Base-by-base conservation (phyloP, 352 stramenopile genomes). In the Phytophthora sojae region DNA sequence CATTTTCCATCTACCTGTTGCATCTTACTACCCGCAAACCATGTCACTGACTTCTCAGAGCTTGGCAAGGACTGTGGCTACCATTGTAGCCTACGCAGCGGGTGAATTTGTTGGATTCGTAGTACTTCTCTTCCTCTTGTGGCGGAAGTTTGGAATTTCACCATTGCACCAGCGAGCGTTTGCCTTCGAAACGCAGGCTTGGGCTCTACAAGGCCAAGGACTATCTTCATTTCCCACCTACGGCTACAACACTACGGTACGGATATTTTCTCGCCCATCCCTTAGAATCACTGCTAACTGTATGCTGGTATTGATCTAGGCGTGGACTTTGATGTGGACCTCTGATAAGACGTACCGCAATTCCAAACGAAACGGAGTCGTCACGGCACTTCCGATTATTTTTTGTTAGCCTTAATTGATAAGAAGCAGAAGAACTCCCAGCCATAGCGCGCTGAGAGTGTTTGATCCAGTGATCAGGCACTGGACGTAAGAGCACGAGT, bases 201-300 rank as follows among this genome's bases (percentile, higher is more conserved):
- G 23, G 4, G 25, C 49, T 17, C 25, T 55, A 5, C 49, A 35
- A 25, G 49, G 49, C 5, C 49, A 37, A 37, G 49, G 21, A 55
- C 49, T 3, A 55, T 55, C 3, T 35, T 37, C 49, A 55, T 55
- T 35, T 23, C 37, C 4, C 49, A 55, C 25, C 4, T 55, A 14
- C 49, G n/a, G 21, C 23, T 55, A 12, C 6, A 17, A 11, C 49
- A 55, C 49, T 55, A 37, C 49, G 49, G 49, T 55, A 45, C 37
- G 37, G n/a, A 9, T 37, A 7, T 37, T 9, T 37, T 37, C 12
- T n/a, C n/a, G n/a, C n/a, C n/a, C n/a, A n/a, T n/a, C n/a, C n/a
- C n/a, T n/a, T n/a, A n/a, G n/a, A n/a, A n/a, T n/a, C n/a, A n/a
- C n/a, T n/a, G n/a, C n/a, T n/a, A n/a, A n/a, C n/a, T n/a, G n/a